Evolutionary conservation across 768 basidiomycete genomes (phyloP).

Genomic region (Xanthoconium purpureum): DNA sequence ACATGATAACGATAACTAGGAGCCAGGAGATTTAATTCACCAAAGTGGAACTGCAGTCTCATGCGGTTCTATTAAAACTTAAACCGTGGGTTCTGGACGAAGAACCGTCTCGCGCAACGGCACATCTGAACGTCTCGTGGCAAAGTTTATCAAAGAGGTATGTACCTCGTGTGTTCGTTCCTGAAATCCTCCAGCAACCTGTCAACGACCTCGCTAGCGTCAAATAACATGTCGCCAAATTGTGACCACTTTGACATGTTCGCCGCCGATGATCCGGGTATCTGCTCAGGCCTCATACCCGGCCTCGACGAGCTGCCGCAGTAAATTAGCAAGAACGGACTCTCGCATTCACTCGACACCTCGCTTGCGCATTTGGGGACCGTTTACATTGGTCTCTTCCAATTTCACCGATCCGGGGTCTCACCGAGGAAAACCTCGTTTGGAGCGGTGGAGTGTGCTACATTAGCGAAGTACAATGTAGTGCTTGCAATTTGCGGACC

Average conservation of each 20-base stretch:
- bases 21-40: conserved; percentile 27
- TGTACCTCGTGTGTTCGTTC: not conserved
- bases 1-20: conserved; percentile 17
- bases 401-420: conserved; percentile 44
- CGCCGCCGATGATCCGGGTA: conserved; percentile 6
- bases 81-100: conserved; percentile 29
- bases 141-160: conserved; percentile 36
- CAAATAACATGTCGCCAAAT: conserved; percentile 33
- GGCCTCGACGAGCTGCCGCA: conserved; percentile 2
- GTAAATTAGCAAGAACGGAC: conserved; percentile 32
- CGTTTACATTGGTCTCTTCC: conserved; percentile 39
- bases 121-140: conserved; percentile 36
- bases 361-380: conserved; percentile 36
- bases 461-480: conserved; percentile 47
- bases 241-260: conserved; percentile 32
- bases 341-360: conserved; percentile 37
- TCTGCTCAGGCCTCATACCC: not conserved
- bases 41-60: conserved; percentile 20
- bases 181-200: not conserved
- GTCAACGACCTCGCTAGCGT: conserved; percentile 21
- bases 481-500: conserved; percentile 42
- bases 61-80: not conserved
- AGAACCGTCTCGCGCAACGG: conserved; percentile 31
- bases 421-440: conserved; percentile 46
- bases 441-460: conserved; percentile 49